Base-by-base conservation (phyloP, 495 filamentous ascomycete genomes). In the Penicillium bovifimosum region DNA sequence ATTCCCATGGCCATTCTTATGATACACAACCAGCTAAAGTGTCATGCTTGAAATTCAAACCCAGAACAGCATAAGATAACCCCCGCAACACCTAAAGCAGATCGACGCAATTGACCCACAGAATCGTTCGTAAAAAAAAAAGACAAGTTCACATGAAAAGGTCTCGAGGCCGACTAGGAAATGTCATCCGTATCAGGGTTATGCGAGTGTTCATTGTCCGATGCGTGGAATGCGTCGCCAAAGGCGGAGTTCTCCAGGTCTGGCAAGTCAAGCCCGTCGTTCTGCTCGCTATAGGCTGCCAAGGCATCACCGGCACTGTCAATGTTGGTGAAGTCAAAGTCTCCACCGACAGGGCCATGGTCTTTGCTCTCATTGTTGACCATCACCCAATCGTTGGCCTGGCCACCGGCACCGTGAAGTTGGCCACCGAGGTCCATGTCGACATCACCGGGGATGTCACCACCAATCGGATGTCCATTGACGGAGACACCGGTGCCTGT, bases 281-380 rank as follows among this genome's bases (percentile, higher is more conserved):
- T 70, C 42, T 78, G 76, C 42, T 77, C 74, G n/a, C 66, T 73
- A 53, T 77, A 85, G 13, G 79, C 80, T 5, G 80, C 78, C n/a
- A 86, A 62, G 8, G 79, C 81, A 66, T 83, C 80, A 5, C 83
- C 82, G 0, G 82, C 80, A 29, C 76, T 78, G 56, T 84, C 79
- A 52, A 86, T 76, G 55, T 79, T 80, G 56, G 74, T 77, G 46
- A 83, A 81, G 44, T 75, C 74, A 39, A 82, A 83, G 52, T 73
- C 70, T 28, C 62, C 67, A 9, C 56, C 47, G 9, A 54, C 54
- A 13, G 58, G 55, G 35, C 50, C 54, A 38, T 54, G 58, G 7
- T 54, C 65, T 41, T 71, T 68, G 43, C 71, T 69, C 40, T 78
- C 75, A 48, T 77, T 72, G 40, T 75, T 70, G 32, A 85, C 76